Base-by-base conservation (phyloP, 192 early-diverging fungal genomes). In the Umbelopsis ramanniana region DNA sequence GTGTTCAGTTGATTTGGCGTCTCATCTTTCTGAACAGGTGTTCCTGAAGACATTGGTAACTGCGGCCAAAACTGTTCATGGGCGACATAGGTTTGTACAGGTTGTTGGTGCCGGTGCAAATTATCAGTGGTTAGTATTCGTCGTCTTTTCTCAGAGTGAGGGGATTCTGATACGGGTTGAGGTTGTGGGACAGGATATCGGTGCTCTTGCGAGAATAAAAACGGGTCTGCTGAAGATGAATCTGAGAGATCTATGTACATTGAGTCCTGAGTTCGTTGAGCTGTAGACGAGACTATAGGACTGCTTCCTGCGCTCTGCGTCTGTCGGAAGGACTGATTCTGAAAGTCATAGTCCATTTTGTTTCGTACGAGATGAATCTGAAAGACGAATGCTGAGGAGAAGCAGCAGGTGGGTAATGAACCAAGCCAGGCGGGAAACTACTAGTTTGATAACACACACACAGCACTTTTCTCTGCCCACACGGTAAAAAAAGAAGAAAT, bases 231-330 rank as follows among this genome's bases (percentile, higher is more conserved):
- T n/a, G 57, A 37, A 19, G 57, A 63, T 37, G 57, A 37, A 26
- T 14, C 33, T 14, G 57, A 63, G 19, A 63, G 57, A 63, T 63
- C 57, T 63, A 63, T 63, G 57, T 37, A 63, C 57, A 63, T 63
- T 29, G 57, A 22, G 57, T 35, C 57, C 57, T 63, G 57, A 63
- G 57, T 22, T 63, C 29, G 29, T 63, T 63, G 57, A 14, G 26
- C 29, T n/a, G 29, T 19, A 29, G 26, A 37, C 29, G 57, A 63
- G 29, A 29, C 29, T 35, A 63, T n/a, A 35, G 57, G 57, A 63
- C 57, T 63, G 57, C 57, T 63, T 63, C 57, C 57, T 19, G 35
- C 57, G 35, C 57, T 63, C 57, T 63, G 57, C 7, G 57, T 63
- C 33, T 63, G 57, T 35, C 57, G 57, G 33, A 37, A 63, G 33